These are phyloP conservation scores for Scleroderma bovista DNA, from an alignment of 768 basidiomycete species.

Conservation along the genomic window DNA sequence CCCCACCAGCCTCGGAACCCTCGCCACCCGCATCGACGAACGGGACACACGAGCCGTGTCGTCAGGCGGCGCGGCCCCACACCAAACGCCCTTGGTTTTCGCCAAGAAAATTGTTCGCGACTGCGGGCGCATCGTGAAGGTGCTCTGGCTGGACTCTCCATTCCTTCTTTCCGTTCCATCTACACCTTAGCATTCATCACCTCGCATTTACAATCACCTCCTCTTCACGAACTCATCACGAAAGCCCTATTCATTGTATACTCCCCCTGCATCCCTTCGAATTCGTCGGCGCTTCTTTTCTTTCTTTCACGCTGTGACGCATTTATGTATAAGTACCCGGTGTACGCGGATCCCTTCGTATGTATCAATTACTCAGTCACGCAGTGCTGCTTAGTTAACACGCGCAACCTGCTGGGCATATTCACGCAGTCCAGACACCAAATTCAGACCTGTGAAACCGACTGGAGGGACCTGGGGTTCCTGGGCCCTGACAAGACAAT, in stretches of 20 bases:
- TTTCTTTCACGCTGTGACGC: slow-evolving; percentile 3
- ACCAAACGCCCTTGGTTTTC: slow-evolving; percentile 51
- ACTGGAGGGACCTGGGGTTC: no score
- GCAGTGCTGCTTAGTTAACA: neutral
- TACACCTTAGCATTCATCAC: neutral
- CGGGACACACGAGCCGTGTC: slow-evolving; percentile 29
- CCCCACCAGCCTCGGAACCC: slow-evolving; percentile 34
- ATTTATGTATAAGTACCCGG: slow-evolving; percentile 31
- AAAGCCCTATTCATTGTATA: neutral
- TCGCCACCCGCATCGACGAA: slow-evolving; percentile 21
- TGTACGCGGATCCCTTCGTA: slow-evolving; percentile 22
- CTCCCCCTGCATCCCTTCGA: neutral
- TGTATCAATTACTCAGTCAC: slow-evolving; percentile 14
- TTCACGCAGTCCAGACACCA: neutral
- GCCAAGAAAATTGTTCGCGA: slow-evolving; percentile 45
- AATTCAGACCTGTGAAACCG: neutral
- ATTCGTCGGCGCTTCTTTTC: neutral
- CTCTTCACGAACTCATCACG: slow-evolving; percentile 1
- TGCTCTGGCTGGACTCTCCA: neutral
- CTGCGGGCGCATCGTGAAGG: slow-evolving; percentile 34
- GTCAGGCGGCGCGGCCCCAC: slow-evolving; percentile 31
- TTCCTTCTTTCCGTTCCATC: neutral
- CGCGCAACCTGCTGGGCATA: neutral
- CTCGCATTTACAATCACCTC: neutral
- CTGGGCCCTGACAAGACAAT: no score